Evolutionary conservation across 2,329 filamentous ascomycete species (phyloP), one percentile per base, ranked within the genome.

Genomic region (Sarocladium strictum): DNA sequence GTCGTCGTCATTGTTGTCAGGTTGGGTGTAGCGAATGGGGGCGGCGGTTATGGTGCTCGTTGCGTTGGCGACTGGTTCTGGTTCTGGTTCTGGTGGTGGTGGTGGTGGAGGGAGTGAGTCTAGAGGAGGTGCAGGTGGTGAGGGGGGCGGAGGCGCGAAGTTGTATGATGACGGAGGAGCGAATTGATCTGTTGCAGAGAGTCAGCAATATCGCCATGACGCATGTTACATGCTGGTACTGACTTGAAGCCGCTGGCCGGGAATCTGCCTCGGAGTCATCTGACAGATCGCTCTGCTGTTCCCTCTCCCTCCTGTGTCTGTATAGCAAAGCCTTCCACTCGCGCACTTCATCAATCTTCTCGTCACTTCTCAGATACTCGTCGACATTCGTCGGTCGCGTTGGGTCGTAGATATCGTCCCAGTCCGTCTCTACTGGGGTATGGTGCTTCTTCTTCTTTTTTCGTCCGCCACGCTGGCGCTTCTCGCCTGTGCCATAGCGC

Each of bases 371-470:
- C 57, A 89, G 80, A 66, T 94, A 97, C 64, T 93, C 88, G 54
- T 92, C 87, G 51, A 93, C 88, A 60, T 85, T 91, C 38, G 89
- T 95, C 9, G 92, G 91, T 37, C 88, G 76, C 11, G 86, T 77
- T 1, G 90, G 89, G 64, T 96, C 92, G 67, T 96, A 97, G 23
- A 94, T 81, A 66, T 95, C 90, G 67, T 96, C 88, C 91, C 91
- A 97, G 65, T 96, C 86, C n/a, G 81, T 84, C 66, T 83, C 79
- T 53, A 78, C 72, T 27, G 78, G 69, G 47, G 80, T 78, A 57
- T 83, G 79, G 63, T 82, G 80, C 68, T 85, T 86, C 76, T 89
- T 89, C 70, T 87, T 86, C 70, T 88, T 86, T 70, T 88, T 90
- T 57, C 89, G 84, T 40, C 89, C 88, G 55, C 89, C 89, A 51